Percentiles rank a stretch among this genome's conserved stretches.
These are phyloP conservation scores for Aspergillus fijiensis DNA, from an alignment of 2,329 filamentous ascomycete genomes.

Conservation along the genomic window DNA sequence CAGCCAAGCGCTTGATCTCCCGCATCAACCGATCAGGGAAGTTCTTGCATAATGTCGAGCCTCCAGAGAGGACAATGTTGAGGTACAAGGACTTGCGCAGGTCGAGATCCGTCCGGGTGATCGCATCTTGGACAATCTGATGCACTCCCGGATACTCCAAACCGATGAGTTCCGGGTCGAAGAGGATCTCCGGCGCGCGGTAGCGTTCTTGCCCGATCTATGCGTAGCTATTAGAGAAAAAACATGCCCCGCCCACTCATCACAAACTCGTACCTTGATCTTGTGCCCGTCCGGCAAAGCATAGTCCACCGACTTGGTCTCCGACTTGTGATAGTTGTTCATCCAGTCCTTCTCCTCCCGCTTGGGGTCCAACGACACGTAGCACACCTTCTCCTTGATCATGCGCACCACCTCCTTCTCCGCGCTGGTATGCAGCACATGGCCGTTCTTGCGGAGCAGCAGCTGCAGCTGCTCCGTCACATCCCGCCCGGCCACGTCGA, in stretches of 20 bases:
- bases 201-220: constrained; percentile 92
- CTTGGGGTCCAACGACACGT: constrained; percentile 84
- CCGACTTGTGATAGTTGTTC: constrained; percentile 66
- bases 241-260: neutral
- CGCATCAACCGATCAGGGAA: constrained; percentile 90
- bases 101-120: constrained; percentile 92
- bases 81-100: constrained; percentile 89
- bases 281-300: constrained; percentile 88
- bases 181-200: constrained; percentile 93
- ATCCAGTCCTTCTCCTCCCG: constrained; percentile 97
- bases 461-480: constrained; percentile 95
- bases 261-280: constrained; percentile 65
- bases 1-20: constrained; percentile 88
- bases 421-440: constrained; percentile 94
- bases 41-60: constrained; percentile 92
- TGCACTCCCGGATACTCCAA: constrained; percentile 96
- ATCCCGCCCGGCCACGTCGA: constrained; percentile 93
- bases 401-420: constrained; percentile 98
- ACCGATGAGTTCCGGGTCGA: constrained; percentile 95
- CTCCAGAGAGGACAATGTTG: constrained; percentile 96
- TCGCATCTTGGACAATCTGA: constrained; percentile 95
- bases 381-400: constrained; percentile 94
- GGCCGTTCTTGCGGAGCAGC: constrained; percentile 84
- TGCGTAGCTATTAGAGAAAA: constrained; percentile 4
- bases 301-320: constrained; percentile 81